These are phyloP conservation scores for Albatrellus ellisii DNA, from an alignment of 768 basidiomycete species.

Conservation along the genomic window DNA sequence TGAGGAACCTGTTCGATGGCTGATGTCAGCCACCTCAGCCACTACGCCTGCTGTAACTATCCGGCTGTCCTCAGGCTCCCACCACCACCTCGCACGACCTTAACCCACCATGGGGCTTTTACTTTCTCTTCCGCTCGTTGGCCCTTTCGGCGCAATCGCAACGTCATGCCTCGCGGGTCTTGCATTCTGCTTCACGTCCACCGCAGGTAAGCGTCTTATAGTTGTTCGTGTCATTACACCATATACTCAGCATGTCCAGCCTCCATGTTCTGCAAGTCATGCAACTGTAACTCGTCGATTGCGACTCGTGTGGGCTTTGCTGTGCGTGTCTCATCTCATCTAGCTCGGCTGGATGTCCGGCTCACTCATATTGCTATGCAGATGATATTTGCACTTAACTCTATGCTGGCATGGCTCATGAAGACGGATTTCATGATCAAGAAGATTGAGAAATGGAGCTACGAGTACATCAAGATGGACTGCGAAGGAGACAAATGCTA, in stretches of 20 bases:
- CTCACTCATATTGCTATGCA: constrained; percentile 19
- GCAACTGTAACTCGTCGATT: constrained; percentile 98
- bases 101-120: constrained; percentile 52
- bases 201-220: constrained; percentile 42
- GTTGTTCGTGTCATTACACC: background rate
- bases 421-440: constrained; percentile 80
- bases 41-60: no score
- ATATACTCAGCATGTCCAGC: constrained; percentile 31
- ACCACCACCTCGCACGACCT: no score
- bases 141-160: constrained; percentile 55
- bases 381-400: constrained; percentile 94
- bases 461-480: constrained; percentile 98
- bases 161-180: constrained; percentile 75
- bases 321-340: constrained; percentile 45
- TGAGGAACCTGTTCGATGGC: no score
- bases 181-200: constrained; percentile 80
- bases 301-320: constrained; percentile 95
- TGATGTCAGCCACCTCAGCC: no score
- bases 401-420: constrained; percentile 95
- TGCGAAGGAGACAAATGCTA: constrained; percentile 91
- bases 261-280: constrained; percentile 95
- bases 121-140: constrained; percentile 59
- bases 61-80: no score
- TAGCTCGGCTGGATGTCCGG: background rate
- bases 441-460: constrained; percentile 83